Conservation (phyloP, 1,284 basidiomycete species). For the Leccinum solheimii region DNA sequence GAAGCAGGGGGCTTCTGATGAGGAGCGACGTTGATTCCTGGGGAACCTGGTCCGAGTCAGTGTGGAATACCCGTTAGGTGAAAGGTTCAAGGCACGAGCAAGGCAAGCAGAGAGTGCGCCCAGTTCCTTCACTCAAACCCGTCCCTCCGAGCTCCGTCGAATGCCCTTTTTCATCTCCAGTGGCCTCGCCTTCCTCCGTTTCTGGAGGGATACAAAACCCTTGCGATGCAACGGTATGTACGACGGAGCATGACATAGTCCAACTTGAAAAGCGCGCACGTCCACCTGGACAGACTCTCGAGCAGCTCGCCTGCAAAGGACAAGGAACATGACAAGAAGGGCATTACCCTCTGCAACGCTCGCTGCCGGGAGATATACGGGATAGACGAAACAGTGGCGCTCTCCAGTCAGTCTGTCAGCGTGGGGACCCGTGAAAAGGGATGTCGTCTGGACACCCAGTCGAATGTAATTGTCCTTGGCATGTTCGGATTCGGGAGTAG, state of each 20-base stretch:
- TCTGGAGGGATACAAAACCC: slow-evolving; percentile 94
- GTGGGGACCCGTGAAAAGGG: slow-evolving; percentile 42
- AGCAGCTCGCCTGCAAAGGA: slow-evolving; percentile 57
- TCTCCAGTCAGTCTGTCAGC: slow-evolving; percentile 40
- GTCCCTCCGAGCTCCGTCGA: slow-evolving; percentile 59
- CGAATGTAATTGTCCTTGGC: slow-evolving; percentile 44
- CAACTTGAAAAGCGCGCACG: slow-evolving; percentile 82
- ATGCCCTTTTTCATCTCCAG: slow-evolving; percentile 48
- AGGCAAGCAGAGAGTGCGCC: slow-evolving; percentile 32
- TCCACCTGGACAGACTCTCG: slow-evolving; percentile 59
- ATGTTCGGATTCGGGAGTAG: slow-evolving; percentile 11
- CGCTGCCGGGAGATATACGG: slow-evolving; percentile 33
- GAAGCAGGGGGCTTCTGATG: too few relatives aligned
- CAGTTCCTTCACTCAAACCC: slow-evolving; percentile 85
- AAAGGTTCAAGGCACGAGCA: not conserved
- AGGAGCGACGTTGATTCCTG: too few relatives aligned
- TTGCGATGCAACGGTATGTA: slow-evolving; percentile 75
- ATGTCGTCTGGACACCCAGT: slow-evolving; percentile 39
- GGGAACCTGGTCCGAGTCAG: too few relatives aligned
- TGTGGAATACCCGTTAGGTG: not conserved
- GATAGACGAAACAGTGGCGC: slow-evolving; percentile 17
- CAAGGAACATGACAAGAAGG: slow-evolving; percentile 67
- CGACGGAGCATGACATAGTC: slow-evolving; percentile 72
- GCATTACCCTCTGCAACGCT: slow-evolving; percentile 46
- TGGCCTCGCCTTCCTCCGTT: slow-evolving; percentile 51